phyloP scores from a whole-genome alignment of 2,329 filamentous ascomycete genomes.

The Fusarium tuaranense region DNA sequence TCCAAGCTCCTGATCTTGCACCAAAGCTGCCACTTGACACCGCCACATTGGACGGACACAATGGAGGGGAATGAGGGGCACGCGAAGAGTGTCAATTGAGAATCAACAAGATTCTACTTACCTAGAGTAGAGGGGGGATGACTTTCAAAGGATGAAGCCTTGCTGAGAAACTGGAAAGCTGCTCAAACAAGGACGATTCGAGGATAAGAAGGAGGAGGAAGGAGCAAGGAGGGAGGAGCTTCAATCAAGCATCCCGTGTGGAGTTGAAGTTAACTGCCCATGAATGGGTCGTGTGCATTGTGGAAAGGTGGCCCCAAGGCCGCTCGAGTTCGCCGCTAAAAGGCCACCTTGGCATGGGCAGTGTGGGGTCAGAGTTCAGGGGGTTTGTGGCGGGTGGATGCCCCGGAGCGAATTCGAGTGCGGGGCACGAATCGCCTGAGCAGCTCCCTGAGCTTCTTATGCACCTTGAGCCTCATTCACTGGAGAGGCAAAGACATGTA shows the following conservation, averaged over 20 bases:
- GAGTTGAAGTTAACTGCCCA: constrained; percentile 26
- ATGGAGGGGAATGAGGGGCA: background rate
- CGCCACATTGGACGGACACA: constrained; percentile 16
- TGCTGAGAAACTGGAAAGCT: constrained; percentile 32
- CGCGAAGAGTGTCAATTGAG: background rate
- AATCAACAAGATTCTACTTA: constrained; percentile 29
- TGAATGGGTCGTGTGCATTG: constrained; percentile 46
- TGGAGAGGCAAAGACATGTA: background rate
- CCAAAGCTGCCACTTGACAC: constrained; percentile 26
- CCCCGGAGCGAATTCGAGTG: constrained; percentile 32
- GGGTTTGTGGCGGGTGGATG: constrained; percentile 26
- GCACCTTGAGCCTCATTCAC: background rate
- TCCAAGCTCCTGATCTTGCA: constrained; percentile 20
- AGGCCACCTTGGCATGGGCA: constrained; percentile 13
- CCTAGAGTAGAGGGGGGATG: constrained; percentile 29
- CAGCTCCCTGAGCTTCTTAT: constrained; percentile 13
- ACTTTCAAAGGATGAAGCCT: constrained; percentile 29
- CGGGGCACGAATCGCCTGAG: constrained; percentile 38
- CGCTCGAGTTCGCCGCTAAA: constrained; percentile 38
- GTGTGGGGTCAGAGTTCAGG: constrained; percentile 44
- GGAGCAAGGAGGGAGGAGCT: constrained; percentile 32
- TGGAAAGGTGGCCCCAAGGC: constrained; percentile 51
- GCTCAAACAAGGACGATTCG: constrained; percentile 37
- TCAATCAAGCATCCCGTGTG: constrained; percentile 28
- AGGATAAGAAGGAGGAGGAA: constrained; percentile 9